phyloP scores from a whole-genome alignment of 2,329 filamentous ascomycete genomes.

The Colletotrichum sp. region DNA sequence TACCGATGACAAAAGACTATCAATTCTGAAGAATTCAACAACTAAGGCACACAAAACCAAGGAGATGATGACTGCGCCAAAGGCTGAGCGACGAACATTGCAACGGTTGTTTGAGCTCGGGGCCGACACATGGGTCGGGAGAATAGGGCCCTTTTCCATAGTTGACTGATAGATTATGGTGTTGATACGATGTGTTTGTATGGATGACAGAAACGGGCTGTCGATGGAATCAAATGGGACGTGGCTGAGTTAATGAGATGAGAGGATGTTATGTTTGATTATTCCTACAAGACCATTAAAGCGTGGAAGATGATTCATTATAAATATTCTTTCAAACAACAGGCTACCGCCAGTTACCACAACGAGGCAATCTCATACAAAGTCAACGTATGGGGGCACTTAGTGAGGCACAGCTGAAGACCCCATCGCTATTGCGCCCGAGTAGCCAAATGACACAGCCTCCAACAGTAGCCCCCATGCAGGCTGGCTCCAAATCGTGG shows the following conservation, averaged over 20 bases:
- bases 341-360: not conserved
- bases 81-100: not conserved
- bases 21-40: not conserved
- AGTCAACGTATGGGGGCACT: not conserved
- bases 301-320: not conserved
- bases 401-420: not conserved
- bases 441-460: not conserved
- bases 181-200: not conserved
- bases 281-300: not conserved
- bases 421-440: not conserved
- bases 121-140: not conserved
- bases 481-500: not conserved
- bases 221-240: not conserved
- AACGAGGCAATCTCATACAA: not conserved
- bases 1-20: not conserved
- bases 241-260: not conserved
- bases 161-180: not conserved
- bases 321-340: not conserved
- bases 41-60: not conserved
- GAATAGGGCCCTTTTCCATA: not conserved
- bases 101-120: not conserved
- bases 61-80: not conserved
- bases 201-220: not conserved
- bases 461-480: not conserved
- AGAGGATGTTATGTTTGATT: not conserved